These are phyloP conservation scores for Scleroderma citrinum DNA, from an alignment of 768 basidiomycete genomes.

Conservation along the genomic window DNA sequence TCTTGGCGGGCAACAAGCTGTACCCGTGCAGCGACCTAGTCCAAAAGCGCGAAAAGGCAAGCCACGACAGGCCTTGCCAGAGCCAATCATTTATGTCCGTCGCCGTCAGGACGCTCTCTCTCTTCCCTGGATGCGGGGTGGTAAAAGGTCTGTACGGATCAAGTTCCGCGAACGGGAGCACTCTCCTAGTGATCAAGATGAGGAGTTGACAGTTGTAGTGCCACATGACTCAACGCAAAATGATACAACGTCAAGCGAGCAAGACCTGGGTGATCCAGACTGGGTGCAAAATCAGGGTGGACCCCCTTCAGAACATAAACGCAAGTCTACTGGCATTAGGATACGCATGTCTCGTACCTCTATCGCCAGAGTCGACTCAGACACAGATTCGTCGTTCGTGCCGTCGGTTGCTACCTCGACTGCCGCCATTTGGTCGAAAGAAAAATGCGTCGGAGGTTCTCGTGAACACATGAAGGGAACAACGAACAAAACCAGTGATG, in stretches of 20 bases:
- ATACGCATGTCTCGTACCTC: constrained; percentile 3
- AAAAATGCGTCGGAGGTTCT: background rate
- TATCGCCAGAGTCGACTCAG: background rate
- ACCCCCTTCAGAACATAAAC: background rate
- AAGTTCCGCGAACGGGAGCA: constrained; percentile 21
- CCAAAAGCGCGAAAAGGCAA: constrained; percentile 1
- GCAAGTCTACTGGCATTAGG: constrained; percentile 5
- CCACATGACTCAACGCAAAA: background rate
- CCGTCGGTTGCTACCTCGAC: constrained; percentile 7
- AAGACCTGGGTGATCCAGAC: background rate
- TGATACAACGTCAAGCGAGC: background rate
- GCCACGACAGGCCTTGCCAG: constrained; percentile 12
- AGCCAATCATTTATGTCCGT: constrained; percentile 27
- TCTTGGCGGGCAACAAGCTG: constrained; percentile 13
- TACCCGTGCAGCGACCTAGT: background rate
- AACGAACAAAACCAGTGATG: background rate
- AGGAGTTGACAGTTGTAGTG: background rate
- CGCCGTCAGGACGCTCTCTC: constrained; percentile 19
- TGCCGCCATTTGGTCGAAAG: background rate
- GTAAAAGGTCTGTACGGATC: constrained; percentile 23
- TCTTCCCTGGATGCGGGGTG: constrained; percentile 13
- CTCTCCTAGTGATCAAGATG: background rate
- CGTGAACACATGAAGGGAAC: background rate
- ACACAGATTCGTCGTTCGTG: constrained; percentile 8
- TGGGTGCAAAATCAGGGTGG: background rate